Evolutionary conservation across 768 basidiomycete species (phyloP).

Genomic region (Daedaleopsis nitida): DNA sequence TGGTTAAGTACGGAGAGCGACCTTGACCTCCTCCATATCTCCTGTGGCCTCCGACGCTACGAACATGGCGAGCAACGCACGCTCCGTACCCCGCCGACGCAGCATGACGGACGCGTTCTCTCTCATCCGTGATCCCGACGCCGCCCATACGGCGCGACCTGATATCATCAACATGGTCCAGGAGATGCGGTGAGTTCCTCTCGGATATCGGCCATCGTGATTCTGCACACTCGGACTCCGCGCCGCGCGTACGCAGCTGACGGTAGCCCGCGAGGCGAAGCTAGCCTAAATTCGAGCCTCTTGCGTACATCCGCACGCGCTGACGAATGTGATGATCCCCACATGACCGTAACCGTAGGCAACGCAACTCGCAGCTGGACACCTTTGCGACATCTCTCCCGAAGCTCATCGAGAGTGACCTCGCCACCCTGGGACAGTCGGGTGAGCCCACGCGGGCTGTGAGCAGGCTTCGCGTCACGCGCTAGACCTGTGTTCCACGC

Average conservation of each 20-base stretch:
- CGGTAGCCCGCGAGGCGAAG: too few species aligned
- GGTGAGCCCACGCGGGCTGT: slow-evolving; percentile 7
- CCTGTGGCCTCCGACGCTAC: too few species aligned
- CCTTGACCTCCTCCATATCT: too few species aligned
- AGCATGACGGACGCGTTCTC: slow-evolving; percentile 23
- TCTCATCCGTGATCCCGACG: slow-evolving; percentile 10
- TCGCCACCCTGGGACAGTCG: slow-evolving; percentile 21
- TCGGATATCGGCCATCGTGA: neutral
- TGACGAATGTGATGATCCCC: neutral
- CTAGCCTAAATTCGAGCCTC: too few species aligned
- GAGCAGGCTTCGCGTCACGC: neutral
- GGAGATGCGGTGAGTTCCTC: slow-evolving; percentile 12
- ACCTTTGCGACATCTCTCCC: slow-evolving; percentile 20
- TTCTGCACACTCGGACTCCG: too few species aligned
- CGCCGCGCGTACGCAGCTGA: neutral
- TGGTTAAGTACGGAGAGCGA: too few species aligned
- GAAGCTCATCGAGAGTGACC: slow-evolving; percentile 25
- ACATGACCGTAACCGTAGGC: neutral
- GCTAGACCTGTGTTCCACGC: neutral
- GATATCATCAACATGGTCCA: slow-evolving; percentile 7
- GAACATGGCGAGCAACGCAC: slow-evolving; percentile 4
- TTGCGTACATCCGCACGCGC: neutral
- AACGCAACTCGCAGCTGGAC: slow-evolving; percentile 8
- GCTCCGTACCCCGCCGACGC: slow-evolving; percentile 14
- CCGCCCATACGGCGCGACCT: neutral